phyloP scores from a whole-genome alignment of 495 filamentous ascomycete genomes.

The Cenococcum geophilum region DNA sequence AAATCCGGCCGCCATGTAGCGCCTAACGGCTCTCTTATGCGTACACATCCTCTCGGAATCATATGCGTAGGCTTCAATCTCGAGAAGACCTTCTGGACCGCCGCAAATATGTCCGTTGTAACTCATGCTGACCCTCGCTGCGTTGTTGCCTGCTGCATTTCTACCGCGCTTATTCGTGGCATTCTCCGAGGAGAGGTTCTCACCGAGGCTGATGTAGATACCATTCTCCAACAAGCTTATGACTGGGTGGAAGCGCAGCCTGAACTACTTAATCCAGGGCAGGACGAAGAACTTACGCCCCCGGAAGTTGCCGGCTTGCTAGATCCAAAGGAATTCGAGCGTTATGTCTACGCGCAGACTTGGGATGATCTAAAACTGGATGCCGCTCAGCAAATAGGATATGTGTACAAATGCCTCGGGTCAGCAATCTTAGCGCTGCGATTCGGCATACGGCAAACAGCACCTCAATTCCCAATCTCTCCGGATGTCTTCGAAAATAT shows the following conservation, averaged over 20 bases:
- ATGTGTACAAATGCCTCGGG: constrained; percentile 47
- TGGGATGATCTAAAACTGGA: constrained; percentile 41
- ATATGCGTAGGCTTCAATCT: constrained; percentile 35
- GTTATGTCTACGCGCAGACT: constrained; percentile 32
- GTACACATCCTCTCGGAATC: constrained; percentile 43
- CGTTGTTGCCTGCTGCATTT: constrained; percentile 42
- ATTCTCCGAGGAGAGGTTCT: constrained; percentile 41
- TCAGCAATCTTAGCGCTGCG: constrained; percentile 40
- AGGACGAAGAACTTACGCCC: constrained; percentile 12
- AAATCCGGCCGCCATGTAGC: constrained; percentile 34
- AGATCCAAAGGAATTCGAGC: constrained; percentile 37
- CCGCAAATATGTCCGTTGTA: constrained; percentile 31
- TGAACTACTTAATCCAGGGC: constrained; percentile 19
- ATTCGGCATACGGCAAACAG: constrained; percentile 33
- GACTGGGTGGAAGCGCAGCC: constrained; percentile 30
- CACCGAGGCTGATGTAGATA: constrained; percentile 36
- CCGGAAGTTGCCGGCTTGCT: constrained; percentile 15
- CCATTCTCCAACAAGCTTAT: constrained; percentile 32
- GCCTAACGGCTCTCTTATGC: constrained; percentile 47
- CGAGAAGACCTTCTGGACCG: constrained; percentile 35
- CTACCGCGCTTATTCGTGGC: constrained; percentile 40
- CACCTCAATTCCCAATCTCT: constrained; percentile 5
- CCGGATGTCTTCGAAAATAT: constrained; percentile 39
- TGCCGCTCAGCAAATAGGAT: constrained; percentile 39
- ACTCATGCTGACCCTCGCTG: constrained; percentile 48